A percentile compares a stretch with the other conserved stretches of the same genome.
phyloP scores from a whole-genome alignment of 1,284 basidiomycete species.

The Singerocomus inundabilis region DNA sequence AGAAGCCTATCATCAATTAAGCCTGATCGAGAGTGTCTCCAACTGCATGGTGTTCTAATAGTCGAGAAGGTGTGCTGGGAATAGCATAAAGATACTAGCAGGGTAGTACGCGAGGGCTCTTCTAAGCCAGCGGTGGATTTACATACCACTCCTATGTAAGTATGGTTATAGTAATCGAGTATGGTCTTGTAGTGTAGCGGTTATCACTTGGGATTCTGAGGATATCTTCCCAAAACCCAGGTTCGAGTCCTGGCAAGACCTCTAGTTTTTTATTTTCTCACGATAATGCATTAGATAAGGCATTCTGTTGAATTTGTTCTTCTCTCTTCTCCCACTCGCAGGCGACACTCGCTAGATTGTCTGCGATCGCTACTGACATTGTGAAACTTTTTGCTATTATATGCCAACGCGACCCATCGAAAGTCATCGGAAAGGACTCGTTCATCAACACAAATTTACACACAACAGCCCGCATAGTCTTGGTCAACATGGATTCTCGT shows the following conservation, averaged over 20 bases:
- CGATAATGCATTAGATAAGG: conserved; percentile 9
- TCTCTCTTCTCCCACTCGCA: conserved; percentile 18
- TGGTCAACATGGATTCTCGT: conserved; percentile 51
- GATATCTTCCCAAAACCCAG: conserved; percentile 23
- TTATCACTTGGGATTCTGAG: conserved; percentile 61
- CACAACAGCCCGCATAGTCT: neutral
- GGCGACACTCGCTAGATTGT: conserved; percentile 17
- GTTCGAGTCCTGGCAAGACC: conserved; percentile 26
- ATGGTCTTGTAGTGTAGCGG: conserved; percentile 52
- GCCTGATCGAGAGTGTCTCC: too few relatives aligned
- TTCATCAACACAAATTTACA: conserved; percentile 1
- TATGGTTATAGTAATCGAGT: too few relatives aligned
- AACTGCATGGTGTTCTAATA: neutral
- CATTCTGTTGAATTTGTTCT: neutral
- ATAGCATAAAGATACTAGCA: too few relatives aligned
- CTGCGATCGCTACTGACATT: conserved; percentile 23
- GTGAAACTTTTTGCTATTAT: conserved; percentile 18
- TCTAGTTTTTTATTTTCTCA: neutral
- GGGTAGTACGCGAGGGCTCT: too few relatives aligned
- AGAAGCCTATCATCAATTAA: too few relatives aligned
- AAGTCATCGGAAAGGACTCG: conserved; percentile 15
- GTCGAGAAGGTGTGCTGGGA: neutral
- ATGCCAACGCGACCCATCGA: conserved; percentile 31
- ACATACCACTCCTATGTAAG: too few relatives aligned
- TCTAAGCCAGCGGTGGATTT: too few relatives aligned